Evolutionary conservation across 2,329 filamentous ascomycete species (phyloP).

Genomic region (Aureobasidium sp.): DNA sequence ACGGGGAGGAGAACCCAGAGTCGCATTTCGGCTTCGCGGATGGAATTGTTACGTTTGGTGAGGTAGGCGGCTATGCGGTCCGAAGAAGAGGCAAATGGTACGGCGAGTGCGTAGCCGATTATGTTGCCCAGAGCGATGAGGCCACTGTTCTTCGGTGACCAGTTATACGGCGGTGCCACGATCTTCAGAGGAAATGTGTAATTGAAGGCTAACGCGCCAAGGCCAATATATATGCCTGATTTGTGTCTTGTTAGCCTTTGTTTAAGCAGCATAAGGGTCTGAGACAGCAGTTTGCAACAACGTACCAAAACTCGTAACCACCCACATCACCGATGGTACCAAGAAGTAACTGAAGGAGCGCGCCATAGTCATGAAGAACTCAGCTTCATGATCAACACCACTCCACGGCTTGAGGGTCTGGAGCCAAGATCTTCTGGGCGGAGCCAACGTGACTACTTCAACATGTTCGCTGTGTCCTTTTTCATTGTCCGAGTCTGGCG

Average conservation of each 20-base stretch:
- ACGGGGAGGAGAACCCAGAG: constrained; percentile 29
- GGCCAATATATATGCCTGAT: constrained; percentile 28
- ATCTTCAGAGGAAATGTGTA: constrained; percentile 32
- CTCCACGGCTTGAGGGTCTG: constrained; percentile 28
- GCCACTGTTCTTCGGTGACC: constrained; percentile 24
- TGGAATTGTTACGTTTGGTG: constrained; percentile 22
- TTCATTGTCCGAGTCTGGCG: constrained; percentile 2
- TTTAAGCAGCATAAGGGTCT: no score
- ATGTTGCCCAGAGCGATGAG: constrained; percentile 29
- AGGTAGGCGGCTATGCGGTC: constrained; percentile 26
- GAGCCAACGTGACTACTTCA: constrained; percentile 22
- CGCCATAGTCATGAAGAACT: constrained; percentile 30
- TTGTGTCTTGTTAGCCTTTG: no score
- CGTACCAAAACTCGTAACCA: constrained; percentile 28
- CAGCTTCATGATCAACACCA: constrained; percentile 26
- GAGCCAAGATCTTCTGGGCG: constrained; percentile 24
- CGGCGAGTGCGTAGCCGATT: constrained; percentile 28
- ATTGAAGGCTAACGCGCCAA: constrained; percentile 32
- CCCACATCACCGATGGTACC: constrained; percentile 31
- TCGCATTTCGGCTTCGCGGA: constrained; percentile 27
- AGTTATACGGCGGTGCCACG: constrained; percentile 27
- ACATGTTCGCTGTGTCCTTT: constrained; percentile 20
- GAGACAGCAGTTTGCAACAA: no score
- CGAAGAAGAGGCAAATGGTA: constrained; percentile 26
- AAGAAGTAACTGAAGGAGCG: constrained; percentile 31